Conservation (phyloP, 352 stramenopile species). For the Phytophthora hybrid region DNA sequence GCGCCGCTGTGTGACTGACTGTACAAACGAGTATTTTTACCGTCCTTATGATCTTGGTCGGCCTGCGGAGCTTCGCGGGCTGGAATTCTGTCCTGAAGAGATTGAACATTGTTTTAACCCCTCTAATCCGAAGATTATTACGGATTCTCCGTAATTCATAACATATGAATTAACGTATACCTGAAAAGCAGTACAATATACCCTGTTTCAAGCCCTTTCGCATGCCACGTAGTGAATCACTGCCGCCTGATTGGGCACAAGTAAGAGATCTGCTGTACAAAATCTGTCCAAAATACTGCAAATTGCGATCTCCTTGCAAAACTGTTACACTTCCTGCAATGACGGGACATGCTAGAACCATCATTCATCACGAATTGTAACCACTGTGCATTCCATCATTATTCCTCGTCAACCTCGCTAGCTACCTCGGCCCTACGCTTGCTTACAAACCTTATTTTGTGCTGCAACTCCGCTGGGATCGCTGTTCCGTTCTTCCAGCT, state of each 20-base stretch:
- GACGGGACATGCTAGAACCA: neutral
- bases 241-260: neutral
- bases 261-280: neutral
- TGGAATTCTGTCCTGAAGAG: too few species aligned
- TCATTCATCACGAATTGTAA: slow-evolving; percentile 6
- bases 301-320: slow-evolving; percentile 19
- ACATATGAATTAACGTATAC: neutral
- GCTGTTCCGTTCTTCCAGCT: slow-evolving; percentile 23
- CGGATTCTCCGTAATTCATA: neutral
- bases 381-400: too few species aligned
- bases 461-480: slow-evolving; percentile 14
- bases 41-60: too few species aligned
- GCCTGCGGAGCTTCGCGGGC: too few species aligned
- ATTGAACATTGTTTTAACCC: too few species aligned
- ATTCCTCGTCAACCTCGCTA: neutral
- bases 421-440: slow-evolving; percentile 2
- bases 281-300: slow-evolving; percentile 1
- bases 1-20: too few species aligned
- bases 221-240: neutral
- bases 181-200: slow-evolving; percentile 10
- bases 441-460: slow-evolving; percentile 22
- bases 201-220: slow-evolving; percentile 9
- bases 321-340: neutral
- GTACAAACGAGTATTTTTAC: too few species aligned
- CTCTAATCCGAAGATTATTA: neutral